A percentile compares a stretch with the other conserved stretches of the same genome.
phyloP scores from a whole-genome alignment of 345 rosid species.

The Eucalyptus pauciflora region DNA sequence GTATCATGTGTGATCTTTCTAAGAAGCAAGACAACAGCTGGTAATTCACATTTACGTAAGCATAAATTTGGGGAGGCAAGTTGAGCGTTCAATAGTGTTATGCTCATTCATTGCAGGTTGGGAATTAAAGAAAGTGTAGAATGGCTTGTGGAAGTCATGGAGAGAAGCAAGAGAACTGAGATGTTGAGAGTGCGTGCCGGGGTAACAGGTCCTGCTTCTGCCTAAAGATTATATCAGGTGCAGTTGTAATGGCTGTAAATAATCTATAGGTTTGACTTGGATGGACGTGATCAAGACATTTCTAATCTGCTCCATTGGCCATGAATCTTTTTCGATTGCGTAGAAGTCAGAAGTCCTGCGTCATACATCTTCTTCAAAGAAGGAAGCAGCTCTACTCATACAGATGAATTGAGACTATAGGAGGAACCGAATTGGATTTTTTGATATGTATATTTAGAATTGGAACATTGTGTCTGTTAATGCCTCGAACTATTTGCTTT shows the following conservation, averaged over 20 bases:
- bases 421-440: background rate
- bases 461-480: background rate
- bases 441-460: background rate
- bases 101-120: background rate
- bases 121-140: slow-evolving; percentile 59
- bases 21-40: background rate
- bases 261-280: background rate
- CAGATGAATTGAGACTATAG: background rate
- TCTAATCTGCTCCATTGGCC: background rate
- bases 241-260: background rate
- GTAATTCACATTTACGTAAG: background rate
- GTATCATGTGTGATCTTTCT: background rate
- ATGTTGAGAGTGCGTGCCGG: slow-evolving; percentile 67
- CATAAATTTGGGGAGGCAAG: background rate
- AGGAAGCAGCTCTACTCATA: background rate
- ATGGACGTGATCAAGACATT: background rate
- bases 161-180: slow-evolving; percentile 96
- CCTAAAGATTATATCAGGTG: slow-evolving; percentile 5
- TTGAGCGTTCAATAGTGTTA: background rate
- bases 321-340: background rate
- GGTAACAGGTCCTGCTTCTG: slow-evolving; percentile 17
- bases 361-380: background rate
- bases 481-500: background rate
- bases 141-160: slow-evolving; percentile 93
- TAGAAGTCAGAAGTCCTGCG: background rate